Base-by-base conservation (phyloP, 371 early-diverging fungal genomes). In the Apophysomyces variabilis region DNA sequence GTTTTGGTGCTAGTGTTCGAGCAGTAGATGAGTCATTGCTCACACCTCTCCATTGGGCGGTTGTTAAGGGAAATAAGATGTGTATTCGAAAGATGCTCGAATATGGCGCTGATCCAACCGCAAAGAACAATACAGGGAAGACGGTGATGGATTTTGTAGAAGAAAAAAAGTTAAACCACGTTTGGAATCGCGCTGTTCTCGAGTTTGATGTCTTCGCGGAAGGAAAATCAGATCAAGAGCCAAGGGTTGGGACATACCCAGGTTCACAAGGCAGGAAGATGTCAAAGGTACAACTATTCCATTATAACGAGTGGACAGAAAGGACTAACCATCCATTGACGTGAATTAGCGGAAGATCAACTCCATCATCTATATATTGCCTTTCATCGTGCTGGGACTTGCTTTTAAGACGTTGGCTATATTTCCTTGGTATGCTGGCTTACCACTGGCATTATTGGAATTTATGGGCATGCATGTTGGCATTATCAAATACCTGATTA, bases 21-120 rank as follows among this genome's bases (percentile, higher is more conserved):
- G 80, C 86, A 14, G 77, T 72, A 43, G 96, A 97, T 66, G 75
- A 82, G 46, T 85, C 88, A 14, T 90, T 91, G 44, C 89, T 92
- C 65, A 91, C 96, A 2, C 90, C 96, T 0, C 74, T 95, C 41
- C 96, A 88, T 76, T 98, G 87, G 92, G 92, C 87, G 35, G 88
- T 88, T 64, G 86, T 74, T 66, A 75, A 74, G 66, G 87, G 76
- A 5, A 71, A 70, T 36, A 76, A 73, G 32, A 71, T 72, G 21
- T 79, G 83, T 47, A 75, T 85, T 50, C 73, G 79, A 3, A 76
- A 71, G 38, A 76, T 89, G 69, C 71, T 90, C 3, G 85, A 83
- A 26, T 75, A 80, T 43, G 86, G 80, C 11, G 90, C 85, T 13
- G 82, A 88, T 62, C 76, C 78, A 3, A 70, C 77, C 56, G 78